Evolutionary conservation across 2,329 filamentous ascomycete genomes (phyloP).

Genomic region (Clonostachys rhizophaga): DNA sequence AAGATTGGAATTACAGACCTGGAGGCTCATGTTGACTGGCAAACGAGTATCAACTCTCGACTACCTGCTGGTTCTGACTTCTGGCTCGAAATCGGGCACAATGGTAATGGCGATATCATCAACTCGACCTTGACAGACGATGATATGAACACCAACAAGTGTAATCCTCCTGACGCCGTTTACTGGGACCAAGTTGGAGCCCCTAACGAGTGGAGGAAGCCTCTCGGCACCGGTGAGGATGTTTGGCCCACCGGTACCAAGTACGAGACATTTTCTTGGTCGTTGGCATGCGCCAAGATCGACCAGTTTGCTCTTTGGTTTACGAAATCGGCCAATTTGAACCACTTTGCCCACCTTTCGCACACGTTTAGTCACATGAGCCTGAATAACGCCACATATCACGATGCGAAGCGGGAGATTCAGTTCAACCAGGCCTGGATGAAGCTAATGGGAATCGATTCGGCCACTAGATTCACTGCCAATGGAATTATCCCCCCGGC

Average conservation of each 20-base stretch:
- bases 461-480: conserved; percentile 39
- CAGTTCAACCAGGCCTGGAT: conserved; percentile 57
- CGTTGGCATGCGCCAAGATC: conserved; percentile 36
- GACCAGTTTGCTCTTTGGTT: conserved; percentile 52
- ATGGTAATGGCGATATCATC: conserved; percentile 39
- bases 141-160: conserved; percentile 31
- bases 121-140: conserved; percentile 49
- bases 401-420: conserved; percentile 51
- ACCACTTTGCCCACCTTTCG: conserved; percentile 53
- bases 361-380: conserved; percentile 59
- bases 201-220: conserved; percentile 36
- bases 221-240: conserved; percentile 41
- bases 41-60: conserved; percentile 32
- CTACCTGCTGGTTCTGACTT: conserved; percentile 46
- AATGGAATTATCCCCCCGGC: conserved; percentile 57
- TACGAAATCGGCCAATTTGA: conserved; percentile 35
- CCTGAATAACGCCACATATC: conserved; percentile 55
- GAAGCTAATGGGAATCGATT: conserved; percentile 42
- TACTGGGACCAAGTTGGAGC: conserved; percentile 39
- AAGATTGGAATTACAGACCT: conserved; percentile 42
- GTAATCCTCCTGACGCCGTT: conserved; percentile 31
- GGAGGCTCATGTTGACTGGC: conserved; percentile 38
- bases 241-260: conserved; percentile 39
- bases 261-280: conserved; percentile 45
- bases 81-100: conserved; percentile 49